These are phyloP conservation scores for Paraglomus brasilianum DNA, from an alignment of 192 early-diverging fungal species.

Conservation along the genomic window DNA sequence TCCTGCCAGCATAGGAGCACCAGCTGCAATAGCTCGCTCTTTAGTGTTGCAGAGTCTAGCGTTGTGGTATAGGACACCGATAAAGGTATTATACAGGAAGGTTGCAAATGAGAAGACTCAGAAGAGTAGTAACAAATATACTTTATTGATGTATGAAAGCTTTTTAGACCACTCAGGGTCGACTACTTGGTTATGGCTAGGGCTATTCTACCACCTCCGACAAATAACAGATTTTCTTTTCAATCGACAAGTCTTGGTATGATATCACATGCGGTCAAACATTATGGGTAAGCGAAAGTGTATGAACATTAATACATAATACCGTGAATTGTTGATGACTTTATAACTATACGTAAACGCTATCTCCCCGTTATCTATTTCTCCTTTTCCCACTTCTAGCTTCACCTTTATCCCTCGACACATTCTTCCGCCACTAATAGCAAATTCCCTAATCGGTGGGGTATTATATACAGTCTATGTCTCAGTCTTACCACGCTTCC, in stretches of 20 bases:
- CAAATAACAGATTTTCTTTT: constrained; percentile 45
- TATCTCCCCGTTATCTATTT: constrained; percentile 13
- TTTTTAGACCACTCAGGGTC: constrained; percentile 74
- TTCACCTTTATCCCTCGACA: constrained; percentile 62
- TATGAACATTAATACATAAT: too few species aligned
- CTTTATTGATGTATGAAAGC: constrained; percentile 34
- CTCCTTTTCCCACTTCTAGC: constrained; percentile 39
- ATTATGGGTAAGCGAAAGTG: constrained; percentile 49
- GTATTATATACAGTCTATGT: constrained; percentile 78
- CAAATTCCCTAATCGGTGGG: constrained; percentile 72
- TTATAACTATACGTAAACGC: background rate
- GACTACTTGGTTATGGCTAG: constrained; percentile 79
- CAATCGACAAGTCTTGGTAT: constrained; percentile 71
- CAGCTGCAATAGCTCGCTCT: constrained; percentile 54
- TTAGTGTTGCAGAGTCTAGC: constrained; percentile 52
- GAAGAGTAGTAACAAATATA: background rate
- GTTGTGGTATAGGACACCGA: constrained; percentile 57
- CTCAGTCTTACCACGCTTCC: constrained; percentile 52
- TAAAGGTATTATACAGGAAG: constrained; percentile 46
- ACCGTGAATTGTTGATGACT: background rate
- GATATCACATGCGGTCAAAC: constrained; percentile 65
- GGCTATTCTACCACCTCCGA: constrained; percentile 61
- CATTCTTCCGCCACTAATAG: constrained; percentile 68
- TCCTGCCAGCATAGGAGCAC: constrained; percentile 51
- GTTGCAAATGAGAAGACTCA: too few species aligned